Conservation (phyloP, 2,329 filamentous ascomycete genomes). For the Fusarium sacchari region DNA sequence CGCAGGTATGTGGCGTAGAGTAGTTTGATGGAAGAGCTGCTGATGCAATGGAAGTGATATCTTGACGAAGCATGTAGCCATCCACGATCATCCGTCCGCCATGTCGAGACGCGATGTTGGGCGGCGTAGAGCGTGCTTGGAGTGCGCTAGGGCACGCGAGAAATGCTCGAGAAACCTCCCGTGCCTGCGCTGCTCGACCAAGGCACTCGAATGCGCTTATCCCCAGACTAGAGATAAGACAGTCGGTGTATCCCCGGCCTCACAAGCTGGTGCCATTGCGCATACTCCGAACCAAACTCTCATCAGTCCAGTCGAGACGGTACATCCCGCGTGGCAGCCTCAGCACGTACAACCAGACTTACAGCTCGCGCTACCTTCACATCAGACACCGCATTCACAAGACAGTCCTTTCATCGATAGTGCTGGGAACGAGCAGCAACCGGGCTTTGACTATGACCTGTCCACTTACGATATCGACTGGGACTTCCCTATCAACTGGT, state of each 20-base stretch:
- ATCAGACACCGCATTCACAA: neutral
- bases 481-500: conserved; percentile 41
- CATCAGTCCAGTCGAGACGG: neutral
- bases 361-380: neutral
- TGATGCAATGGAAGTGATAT: neutral
- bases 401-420: neutral
- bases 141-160: conserved; percentile 27
- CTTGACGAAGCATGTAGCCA: neutral
- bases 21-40: fast-evolving
- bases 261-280: neutral
- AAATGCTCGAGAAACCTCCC: conserved; percentile 24
- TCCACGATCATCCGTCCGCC: neutral
- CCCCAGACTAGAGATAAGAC: neutral
- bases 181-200: conserved; percentile 19
- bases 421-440: neutral
- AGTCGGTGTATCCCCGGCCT: fast-evolving
- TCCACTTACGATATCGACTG: conserved; percentile 15
- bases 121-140: conserved; percentile 19
- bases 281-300: neutral
- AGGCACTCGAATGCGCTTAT: conserved; percentile 14
- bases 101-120: neutral
- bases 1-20: conserved; percentile 16
- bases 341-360: neutral
- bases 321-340: neutral
- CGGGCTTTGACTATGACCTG: conserved; percentile 3